phyloP scores from a whole-genome alignment of 2,329 filamentous ascomycete genomes.

The Calonectria henricotiae region DNA sequence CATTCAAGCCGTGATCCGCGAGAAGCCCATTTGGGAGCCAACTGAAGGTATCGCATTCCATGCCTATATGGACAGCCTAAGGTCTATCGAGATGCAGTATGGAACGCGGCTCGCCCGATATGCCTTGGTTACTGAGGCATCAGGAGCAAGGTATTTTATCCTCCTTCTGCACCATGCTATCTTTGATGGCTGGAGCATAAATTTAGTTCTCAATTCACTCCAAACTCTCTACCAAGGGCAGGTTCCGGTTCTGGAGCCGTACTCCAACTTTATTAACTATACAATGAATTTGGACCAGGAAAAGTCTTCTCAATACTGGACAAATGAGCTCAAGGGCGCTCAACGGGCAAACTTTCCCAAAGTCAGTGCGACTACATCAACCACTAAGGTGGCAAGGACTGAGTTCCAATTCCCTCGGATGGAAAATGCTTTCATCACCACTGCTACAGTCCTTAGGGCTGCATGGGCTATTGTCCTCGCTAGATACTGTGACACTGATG shows the following conservation, averaged over 20 bases:
- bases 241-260: not conserved
- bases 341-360: conserved; percentile 6
- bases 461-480: conserved; percentile 69
- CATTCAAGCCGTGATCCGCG: conserved; percentile 6
- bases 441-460: conserved; percentile 51
- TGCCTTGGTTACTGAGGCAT: not conserved
- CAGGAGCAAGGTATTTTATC: not conserved
- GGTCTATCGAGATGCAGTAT: not conserved
- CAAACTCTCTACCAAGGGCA: not conserved
- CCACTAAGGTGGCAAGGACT: conserved; percentile 63
- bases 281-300: not conserved
- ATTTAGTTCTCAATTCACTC: not conserved
- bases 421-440: conserved; percentile 23
- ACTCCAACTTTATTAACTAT: conserved; percentile 13
- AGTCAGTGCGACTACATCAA: not conserved
- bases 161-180: conserved; percentile 3
- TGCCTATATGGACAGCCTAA: not conserved
- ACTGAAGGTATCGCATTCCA: not conserved
- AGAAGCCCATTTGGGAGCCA: not conserved
- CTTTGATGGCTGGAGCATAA: conserved; percentile 16
- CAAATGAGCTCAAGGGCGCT: not conserved
- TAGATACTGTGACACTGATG: conserved; percentile 62
- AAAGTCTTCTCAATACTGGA: conserved; percentile 8
- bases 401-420: conserved; percentile 59
- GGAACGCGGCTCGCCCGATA: not conserved